Conservation (phyloP, 1,139 yeast species). For the Geotrichum carabidarum region DNA sequence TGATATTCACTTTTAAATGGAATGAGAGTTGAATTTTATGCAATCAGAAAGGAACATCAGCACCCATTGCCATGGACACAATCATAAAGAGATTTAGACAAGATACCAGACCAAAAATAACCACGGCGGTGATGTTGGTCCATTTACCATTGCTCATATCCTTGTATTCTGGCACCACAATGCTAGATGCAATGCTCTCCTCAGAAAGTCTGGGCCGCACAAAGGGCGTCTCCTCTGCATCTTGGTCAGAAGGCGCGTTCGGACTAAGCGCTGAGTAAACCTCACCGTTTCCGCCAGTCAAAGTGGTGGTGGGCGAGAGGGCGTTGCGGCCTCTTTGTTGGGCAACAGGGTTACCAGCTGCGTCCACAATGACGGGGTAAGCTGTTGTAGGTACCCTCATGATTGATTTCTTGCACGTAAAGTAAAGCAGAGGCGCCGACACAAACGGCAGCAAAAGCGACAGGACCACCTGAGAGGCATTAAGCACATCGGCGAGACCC, state of each 20-base stretch:
- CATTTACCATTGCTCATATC: constrained; percentile 66
- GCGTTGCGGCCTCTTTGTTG: not conserved
- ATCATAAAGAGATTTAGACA: constrained; percentile 70
- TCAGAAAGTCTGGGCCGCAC: constrained; percentile 8
- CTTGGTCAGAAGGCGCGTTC: not conserved
- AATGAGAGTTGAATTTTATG: not conserved
- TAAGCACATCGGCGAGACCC: constrained; percentile 51
- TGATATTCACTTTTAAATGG: not conserved
- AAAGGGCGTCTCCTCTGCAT: not conserved
- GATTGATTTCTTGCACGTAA: constrained; percentile 66
- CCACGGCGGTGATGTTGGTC: constrained; percentile 51
- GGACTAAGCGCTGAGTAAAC: not conserved
- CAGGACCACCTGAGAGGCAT: constrained; percentile 82
- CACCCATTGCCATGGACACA: constrained; percentile 60
- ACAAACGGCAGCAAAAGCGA: constrained; percentile 82
- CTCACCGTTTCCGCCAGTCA: constrained; percentile 7
- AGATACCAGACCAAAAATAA: constrained; percentile 69
- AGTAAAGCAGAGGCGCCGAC: constrained; percentile 81
- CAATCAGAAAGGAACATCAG: constrained; percentile 52
- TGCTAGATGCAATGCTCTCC: constrained; percentile 19
- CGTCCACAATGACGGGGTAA: constrained; percentile 10
- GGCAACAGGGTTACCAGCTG: not conserved
- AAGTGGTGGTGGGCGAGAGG: constrained; percentile 13
- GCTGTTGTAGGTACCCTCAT: constrained; percentile 59
- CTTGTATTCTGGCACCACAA: constrained; percentile 27